Conservation (phyloP, 306 rosid species). For the Vigna trinervia region DNA sequence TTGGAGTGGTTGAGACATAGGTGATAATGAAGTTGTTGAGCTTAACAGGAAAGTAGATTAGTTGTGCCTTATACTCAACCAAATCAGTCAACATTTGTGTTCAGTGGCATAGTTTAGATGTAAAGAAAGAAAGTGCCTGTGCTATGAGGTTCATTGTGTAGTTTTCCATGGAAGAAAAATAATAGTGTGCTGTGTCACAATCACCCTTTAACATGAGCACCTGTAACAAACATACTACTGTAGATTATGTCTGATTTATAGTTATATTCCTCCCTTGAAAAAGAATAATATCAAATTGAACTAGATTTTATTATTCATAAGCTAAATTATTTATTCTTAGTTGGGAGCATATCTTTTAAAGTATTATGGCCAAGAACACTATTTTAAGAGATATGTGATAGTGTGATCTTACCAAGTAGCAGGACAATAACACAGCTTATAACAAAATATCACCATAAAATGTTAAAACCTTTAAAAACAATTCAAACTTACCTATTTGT, state of each 20-base stretch:
- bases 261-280: neutral
- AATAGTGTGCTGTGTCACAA: too few species aligned
- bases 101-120: conserved; percentile 8
- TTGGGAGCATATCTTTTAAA: too few species aligned
- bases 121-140: neutral
- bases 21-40: conserved; percentile 61
- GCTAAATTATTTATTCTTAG: too few species aligned
- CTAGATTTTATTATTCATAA: neutral
- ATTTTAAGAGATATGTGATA: too few species aligned
- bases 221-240: too few species aligned
- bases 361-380: too few species aligned
- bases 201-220: conserved; percentile 66
- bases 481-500: too few species aligned
- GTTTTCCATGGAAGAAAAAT: too few species aligned
- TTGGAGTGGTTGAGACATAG: conserved; percentile 54
- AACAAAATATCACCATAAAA: too few species aligned
- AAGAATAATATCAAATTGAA: neutral
- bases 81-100: conserved; percentile 1
- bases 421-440: too few species aligned
- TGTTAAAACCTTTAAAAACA: too few species aligned
- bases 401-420: too few species aligned
- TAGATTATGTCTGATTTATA: neutral
- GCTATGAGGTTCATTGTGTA: neutral
- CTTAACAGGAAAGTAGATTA: conserved; percentile 18
- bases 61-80: conserved; percentile 14